phyloP scores from a whole-genome alignment of 441 rosid genomes.

The Populus hybrid region DNA sequence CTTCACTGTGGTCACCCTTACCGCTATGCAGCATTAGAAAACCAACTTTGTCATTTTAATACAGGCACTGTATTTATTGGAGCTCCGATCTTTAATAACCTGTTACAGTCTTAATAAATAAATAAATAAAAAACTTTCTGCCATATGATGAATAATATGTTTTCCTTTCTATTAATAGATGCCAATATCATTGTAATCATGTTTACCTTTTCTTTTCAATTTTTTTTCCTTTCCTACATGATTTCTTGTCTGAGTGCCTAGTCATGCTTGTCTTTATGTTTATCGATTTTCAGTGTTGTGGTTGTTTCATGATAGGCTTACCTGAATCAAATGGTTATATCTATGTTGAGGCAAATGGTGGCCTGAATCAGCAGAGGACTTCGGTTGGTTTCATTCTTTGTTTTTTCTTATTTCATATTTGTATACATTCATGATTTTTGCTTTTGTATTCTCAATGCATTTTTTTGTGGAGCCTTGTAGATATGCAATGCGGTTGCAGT shows the following conservation, averaged over 20 bases:
- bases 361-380: slow-evolving; percentile 96
- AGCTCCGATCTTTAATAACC: neutral
- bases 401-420: slow-evolving; percentile 20
- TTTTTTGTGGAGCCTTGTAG: slow-evolving; percentile 43
- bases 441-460: slow-evolving; percentile 23
- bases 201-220: neutral
- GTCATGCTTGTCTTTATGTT: slow-evolving; percentile 1
- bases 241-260: neutral
- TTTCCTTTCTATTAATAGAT: neutral
- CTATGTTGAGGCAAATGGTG: slow-evolving; percentile 97
- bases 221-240: neutral
- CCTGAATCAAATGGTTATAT: slow-evolving; percentile 93
- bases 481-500: slow-evolving; percentile 99
- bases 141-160: neutral
- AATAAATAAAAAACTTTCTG: neutral
- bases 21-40: neutral
- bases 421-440: slow-evolving; percentile 12
- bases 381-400: slow-evolving; percentile 67
- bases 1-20: neutral
- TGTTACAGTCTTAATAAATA: neutral
- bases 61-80: neutral
- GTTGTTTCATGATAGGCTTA: slow-evolving; percentile 46
- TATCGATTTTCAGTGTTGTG: slow-evolving; percentile 4
- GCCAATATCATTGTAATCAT: neutral
- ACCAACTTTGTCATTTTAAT: neutral